phyloP scores from a whole-genome alignment of 2,329 filamentous ascomycete species.

The Aspergillus unguis region DNA sequence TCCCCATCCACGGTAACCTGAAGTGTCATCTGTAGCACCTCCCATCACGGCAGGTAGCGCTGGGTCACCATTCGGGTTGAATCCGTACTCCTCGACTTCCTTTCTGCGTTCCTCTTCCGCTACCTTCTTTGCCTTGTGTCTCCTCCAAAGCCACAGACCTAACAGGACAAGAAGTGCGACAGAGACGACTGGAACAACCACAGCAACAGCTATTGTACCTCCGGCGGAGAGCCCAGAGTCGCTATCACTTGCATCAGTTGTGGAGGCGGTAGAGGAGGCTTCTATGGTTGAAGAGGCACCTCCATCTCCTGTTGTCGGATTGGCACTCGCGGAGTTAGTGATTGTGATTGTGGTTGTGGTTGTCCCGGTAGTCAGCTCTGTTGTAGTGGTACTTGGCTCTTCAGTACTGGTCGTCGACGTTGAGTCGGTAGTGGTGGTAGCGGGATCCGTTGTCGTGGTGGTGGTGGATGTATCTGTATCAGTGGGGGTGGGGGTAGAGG shows the following conservation, averaged over 20 bases:
- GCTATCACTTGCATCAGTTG: slow-evolving; percentile 22
- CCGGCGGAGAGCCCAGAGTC: slow-evolving; percentile 43
- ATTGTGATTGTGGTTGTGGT: slow-evolving; percentile 14
- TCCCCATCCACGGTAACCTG: slow-evolving; percentile 92
- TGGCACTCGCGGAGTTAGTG: slow-evolving; percentile 16
- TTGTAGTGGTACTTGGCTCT: slow-evolving; percentile 2
- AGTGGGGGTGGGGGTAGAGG: slow-evolving; percentile 15
- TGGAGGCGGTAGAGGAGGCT: slow-evolving; percentile 25
- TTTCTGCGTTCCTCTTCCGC: slow-evolving; percentile 86
- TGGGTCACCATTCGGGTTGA: slow-evolving; percentile 95
- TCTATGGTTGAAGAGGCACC: slow-evolving; percentile 25
- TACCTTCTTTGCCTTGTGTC: slow-evolving; percentile 77
- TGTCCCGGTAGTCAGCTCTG: slow-evolving; percentile 13
- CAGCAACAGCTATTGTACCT: slow-evolving; percentile 83
- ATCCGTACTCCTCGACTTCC: slow-evolving; percentile 95
- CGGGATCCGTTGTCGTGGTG: slow-evolving; percentile 11
- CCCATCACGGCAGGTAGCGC: slow-evolving; percentile 62
- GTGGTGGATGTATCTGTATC: slow-evolving; percentile 9
- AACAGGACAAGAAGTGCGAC: slow-evolving; percentile 76
- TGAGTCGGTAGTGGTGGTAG: slow-evolving; percentile 15
- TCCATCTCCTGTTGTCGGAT: slow-evolving; percentile 16
- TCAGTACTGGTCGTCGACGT: slow-evolving; percentile 17
- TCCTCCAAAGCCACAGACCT: slow-evolving; percentile 81
- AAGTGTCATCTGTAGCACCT: slow-evolving; percentile 65
- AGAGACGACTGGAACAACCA: slow-evolving; percentile 87